Base-by-base conservation (phyloP, 2,329 filamentous ascomycete species). In the Laburnicola sp. region DNA sequence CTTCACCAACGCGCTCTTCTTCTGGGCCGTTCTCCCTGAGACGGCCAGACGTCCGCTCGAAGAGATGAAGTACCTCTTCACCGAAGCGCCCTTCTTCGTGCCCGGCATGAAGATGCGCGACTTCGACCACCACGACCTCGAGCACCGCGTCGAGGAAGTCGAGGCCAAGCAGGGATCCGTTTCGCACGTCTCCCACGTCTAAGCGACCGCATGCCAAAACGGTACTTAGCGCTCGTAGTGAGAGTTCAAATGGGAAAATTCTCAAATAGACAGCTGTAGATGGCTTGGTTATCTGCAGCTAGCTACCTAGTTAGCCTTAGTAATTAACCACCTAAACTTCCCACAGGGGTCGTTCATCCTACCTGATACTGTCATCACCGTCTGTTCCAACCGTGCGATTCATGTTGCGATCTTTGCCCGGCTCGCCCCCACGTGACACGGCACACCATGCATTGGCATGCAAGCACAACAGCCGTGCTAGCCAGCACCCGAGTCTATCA, bases 51-150 rank as follows among this genome's bases (percentile, higher is more conserved):
- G 84, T 11, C 81, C 85, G 0, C 77, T 88, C 1, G 86, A 88
- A 63, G 85, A 87, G 71, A 87, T 87, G 85, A 83, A 85, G 58
- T 80, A 82, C 50, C 75, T 87, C 38, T 87, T 87, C 68, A 81
- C 79, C n/a, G 77, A 86, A 62, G 82, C 85, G 0, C 85, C 85
- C 6, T 78, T 81, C 69, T 82, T 88, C 60, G 80, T 88, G 6
- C 80, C 83, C 2, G 78, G 79, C 2, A 80, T 80, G 71, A 78
- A 82, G 57, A 80, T 77, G 66, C 68, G 74, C 38, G 75, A 80
- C 27, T 86, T 80, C 63, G 66, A 75, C 37, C 74, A 77, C 4
- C 77, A 77, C 56, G 85, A 88, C 64, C 65, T 88, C 34, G 83
- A 87, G 72, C 76, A 79, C 30, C 75, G 84, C 35, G 76, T 83